These are phyloP conservation scores for Trapa bicornis DNA, from an alignment of 345 rosid genomes.

Conservation along the genomic window DNA sequence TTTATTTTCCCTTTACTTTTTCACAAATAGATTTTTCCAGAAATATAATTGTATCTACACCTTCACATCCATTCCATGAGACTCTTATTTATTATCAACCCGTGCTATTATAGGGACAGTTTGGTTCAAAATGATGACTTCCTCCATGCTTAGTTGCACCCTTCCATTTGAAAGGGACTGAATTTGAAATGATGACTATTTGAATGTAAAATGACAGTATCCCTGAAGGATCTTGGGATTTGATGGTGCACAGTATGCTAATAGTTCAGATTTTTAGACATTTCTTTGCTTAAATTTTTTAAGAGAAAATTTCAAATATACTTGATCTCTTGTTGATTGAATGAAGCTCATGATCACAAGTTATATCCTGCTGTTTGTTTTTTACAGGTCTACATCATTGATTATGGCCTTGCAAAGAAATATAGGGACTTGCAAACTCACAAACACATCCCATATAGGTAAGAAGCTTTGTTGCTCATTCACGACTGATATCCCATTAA, in stretches of 20 bases:
- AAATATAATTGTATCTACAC: no score
- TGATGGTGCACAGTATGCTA: background rate
- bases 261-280: background rate
- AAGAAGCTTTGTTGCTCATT: slow-evolving; percentile 2
- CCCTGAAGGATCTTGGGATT: background rate
- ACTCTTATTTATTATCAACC: no score
- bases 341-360: no score
- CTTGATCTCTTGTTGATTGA: background rate
- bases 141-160: no score
- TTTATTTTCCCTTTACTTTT: background rate
- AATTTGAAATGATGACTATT: background rate
- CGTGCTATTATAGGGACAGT: no score
- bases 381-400: slow-evolving; percentile 57
- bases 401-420: slow-evolving; percentile 82
- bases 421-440: slow-evolving; percentile 77
- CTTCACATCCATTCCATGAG: no score
- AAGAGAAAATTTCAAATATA: background rate
- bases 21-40: background rate
- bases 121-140: no score
- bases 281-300: background rate
- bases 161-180: background rate
- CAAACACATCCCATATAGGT: slow-evolving; percentile 75
- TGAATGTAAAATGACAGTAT: background rate
- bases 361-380: background rate
- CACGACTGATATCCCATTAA: background rate